Evolutionary conservation across 2,329 filamentous ascomycete species (phyloP).

Genomic region (Colletotrichum eremochloae): DNA sequence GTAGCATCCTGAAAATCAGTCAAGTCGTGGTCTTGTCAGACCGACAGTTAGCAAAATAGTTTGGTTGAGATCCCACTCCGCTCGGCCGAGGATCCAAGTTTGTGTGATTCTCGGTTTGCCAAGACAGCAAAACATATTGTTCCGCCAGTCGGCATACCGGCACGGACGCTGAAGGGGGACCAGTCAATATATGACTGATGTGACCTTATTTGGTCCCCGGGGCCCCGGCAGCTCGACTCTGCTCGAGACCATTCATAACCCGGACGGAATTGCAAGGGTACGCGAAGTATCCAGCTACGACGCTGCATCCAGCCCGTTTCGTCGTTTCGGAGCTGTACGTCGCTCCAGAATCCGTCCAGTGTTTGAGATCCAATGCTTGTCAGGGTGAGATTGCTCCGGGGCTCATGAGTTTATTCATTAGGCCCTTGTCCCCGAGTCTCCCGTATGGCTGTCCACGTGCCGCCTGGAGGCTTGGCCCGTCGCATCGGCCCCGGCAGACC

Average conservation of each 20-base stretch:
- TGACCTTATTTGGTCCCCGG: conserved; percentile 5
- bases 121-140: conserved; percentile 23
- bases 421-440: conserved; percentile 18
- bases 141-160: conserved; percentile 33
- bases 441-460: conserved; percentile 9
- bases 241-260: conserved; percentile 21
- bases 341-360: conserved; percentile 2
- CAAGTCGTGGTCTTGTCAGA: background rate
- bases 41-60: conserved; percentile 2
- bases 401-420: conserved; percentile 22
- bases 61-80: conserved; percentile 24
- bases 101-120: conserved; percentile 22
- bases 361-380: background rate
- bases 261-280: background rate
- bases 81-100: conserved; percentile 31
- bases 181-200: conserved; percentile 13
- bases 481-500: conserved; percentile 17
- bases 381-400: background rate
- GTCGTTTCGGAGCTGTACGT: background rate
- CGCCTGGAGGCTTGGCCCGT: conserved; percentile 32
- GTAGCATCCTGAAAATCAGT: conserved; percentile 2
- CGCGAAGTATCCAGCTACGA: background rate
- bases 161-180: background rate
- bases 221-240: conserved; percentile 18
- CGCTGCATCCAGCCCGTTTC: conserved; percentile 4